Percentiles rank a stretch among this genome's conserved stretches.
phyloP scores from a whole-genome alignment of 495 filamentous ascomycete species.

The Penicillium lividum region DNA sequence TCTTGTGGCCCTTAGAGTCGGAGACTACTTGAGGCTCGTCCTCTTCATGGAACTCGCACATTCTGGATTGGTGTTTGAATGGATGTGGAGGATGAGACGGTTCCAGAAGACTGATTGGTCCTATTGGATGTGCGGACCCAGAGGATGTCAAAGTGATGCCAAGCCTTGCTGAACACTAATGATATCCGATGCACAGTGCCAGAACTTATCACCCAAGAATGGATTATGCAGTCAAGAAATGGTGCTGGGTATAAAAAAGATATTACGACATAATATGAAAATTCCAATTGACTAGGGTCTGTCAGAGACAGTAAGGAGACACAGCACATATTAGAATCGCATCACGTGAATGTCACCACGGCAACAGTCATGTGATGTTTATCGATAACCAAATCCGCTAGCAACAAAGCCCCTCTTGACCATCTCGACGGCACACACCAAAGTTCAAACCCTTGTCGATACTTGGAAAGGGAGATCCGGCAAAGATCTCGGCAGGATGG shows the following conservation, averaged over 20 bases:
- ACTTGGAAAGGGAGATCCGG: slow-evolving; percentile 1
- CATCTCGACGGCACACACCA: slow-evolving; percentile 1
- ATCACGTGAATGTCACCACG: slow-evolving; percentile 37
- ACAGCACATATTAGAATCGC: neutral
- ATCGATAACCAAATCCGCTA: slow-evolving; percentile 41
- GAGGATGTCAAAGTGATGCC: slow-evolving; percentile 4
- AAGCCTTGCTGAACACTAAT: neutral
- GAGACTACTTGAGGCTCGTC: slow-evolving; percentile 4
- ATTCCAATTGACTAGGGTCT: neutral
- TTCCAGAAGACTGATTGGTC: slow-evolving; percentile 10
- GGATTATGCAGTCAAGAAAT: neutral
- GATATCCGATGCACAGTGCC: neutral
- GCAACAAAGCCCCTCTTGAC: slow-evolving; percentile 10
- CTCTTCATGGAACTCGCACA: slow-evolving; percentile 8
- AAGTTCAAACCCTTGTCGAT: slow-evolving; percentile 6
- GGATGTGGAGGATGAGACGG: neutral
- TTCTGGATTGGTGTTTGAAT: neutral
- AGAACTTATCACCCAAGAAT: neutral
- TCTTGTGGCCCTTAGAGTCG: slow-evolving; percentile 22
- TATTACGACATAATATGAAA: neutral
- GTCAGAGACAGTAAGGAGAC: slow-evolving; percentile 1
- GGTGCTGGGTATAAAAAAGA: neutral
- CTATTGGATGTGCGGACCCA: slow-evolving; percentile 13
- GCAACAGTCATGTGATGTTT: slow-evolving; percentile 44
- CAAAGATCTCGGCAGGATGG: slow-evolving; percentile 42